These are phyloP conservation scores for Leccinellum rugosiceps DNA, from an alignment of 768 basidiomycete species.

Conservation along the genomic window DNA sequence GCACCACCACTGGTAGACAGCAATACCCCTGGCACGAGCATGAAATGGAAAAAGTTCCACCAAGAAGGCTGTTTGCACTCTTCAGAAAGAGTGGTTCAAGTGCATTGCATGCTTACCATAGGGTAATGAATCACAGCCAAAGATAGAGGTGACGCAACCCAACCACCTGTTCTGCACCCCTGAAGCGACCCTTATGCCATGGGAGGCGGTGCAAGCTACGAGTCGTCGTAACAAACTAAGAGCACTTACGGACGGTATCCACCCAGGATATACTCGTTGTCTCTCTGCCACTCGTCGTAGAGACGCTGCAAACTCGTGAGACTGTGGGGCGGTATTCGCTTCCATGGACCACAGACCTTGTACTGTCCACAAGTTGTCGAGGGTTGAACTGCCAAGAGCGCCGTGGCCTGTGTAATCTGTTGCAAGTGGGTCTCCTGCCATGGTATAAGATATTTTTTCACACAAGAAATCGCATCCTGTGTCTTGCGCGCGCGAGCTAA, in stretches of 20 bases:
- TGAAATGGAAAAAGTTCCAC: slow-evolving; percentile 65
- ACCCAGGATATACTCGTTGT: slow-evolving; percentile 68
- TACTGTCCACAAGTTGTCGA: slow-evolving; percentile 75
- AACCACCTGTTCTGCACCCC: slow-evolving; percentile 59
- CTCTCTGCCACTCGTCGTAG: slow-evolving; percentile 77
- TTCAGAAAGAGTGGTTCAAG: background rate
- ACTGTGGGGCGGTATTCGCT: slow-evolving; percentile 1
- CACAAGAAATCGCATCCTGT: slow-evolving; percentile 80
- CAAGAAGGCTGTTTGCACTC: slow-evolving; percentile 43
- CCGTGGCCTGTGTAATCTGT: slow-evolving; percentile 76
- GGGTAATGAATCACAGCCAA: slow-evolving; percentile 69
- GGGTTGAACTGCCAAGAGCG: slow-evolving; percentile 71
- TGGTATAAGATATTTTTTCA: slow-evolving; percentile 70
- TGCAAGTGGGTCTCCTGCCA: slow-evolving; percentile 81
- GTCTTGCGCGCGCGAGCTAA: slow-evolving; percentile 65
- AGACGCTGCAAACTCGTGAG: slow-evolving; percentile 53
- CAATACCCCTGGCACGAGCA: slow-evolving; percentile 56
- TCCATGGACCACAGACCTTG: slow-evolving; percentile 49
- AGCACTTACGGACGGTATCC: slow-evolving; percentile 65
- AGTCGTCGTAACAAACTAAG: background rate
- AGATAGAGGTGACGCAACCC: slow-evolving; percentile 61
- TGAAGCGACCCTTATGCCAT: slow-evolving; percentile 22
- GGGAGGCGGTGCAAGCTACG: slow-evolving; percentile 3
- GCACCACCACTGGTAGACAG: slow-evolving; percentile 58
- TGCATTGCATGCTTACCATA: slow-evolving; percentile 2